A percentile compares a stretch with the other conserved stretches of the same genome.
Evolutionary conservation across 805 yeast species (phyloP).

Genomic region (Starmerella lactis-condensi): DNA sequence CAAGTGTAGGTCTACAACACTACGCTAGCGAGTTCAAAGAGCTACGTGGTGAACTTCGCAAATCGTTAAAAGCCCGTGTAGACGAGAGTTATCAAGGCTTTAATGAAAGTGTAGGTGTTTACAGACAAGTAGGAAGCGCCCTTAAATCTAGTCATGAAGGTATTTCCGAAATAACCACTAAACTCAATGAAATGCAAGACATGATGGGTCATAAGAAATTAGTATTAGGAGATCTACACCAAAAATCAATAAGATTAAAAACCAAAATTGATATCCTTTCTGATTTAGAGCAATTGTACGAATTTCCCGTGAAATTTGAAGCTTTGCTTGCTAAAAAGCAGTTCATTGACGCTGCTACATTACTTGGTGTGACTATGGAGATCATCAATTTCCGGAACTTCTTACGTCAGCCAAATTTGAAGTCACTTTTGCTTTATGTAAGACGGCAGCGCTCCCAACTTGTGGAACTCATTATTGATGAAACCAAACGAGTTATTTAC

Average conservation of each 20-base stretch:
- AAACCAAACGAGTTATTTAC: slow-evolving; percentile 51
- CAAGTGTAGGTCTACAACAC: slow-evolving; percentile 81
- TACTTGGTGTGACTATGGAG: slow-evolving; percentile 29
- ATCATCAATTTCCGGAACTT: slow-evolving; percentile 20
- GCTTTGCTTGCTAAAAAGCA: slow-evolving; percentile 47
- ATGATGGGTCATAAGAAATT: slow-evolving; percentile 39
- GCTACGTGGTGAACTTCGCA: slow-evolving; percentile 38
- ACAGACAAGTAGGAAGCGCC: slow-evolving; percentile 47
- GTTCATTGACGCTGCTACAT: slow-evolving; percentile 44
- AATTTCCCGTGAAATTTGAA: slow-evolving; percentile 47
- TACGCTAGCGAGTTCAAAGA: slow-evolving; percentile 46
- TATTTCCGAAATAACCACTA: slow-evolving; percentile 31
- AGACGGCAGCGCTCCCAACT: slow-evolving; percentile 28
- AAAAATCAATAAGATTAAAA: slow-evolving; percentile 40
- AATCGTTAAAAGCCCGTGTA: slow-evolving; percentile 48
- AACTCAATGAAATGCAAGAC: slow-evolving; percentile 31
- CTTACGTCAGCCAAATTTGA: slow-evolving; percentile 19
- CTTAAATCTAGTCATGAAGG: slow-evolving; percentile 48
- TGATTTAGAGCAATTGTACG: slow-evolving; percentile 41
- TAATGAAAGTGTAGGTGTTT: slow-evolving; percentile 70
- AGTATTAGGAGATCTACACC: slow-evolving; percentile 43
- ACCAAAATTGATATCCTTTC: slow-evolving; percentile 56
- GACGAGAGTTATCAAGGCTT: slow-evolving; percentile 48
- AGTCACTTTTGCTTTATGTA: slow-evolving; percentile 20
- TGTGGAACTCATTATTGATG: slow-evolving; percentile 59